Conservation (phyloP, 805 yeast genomes). For the Hanseniaspora mollemarum region DNA sequence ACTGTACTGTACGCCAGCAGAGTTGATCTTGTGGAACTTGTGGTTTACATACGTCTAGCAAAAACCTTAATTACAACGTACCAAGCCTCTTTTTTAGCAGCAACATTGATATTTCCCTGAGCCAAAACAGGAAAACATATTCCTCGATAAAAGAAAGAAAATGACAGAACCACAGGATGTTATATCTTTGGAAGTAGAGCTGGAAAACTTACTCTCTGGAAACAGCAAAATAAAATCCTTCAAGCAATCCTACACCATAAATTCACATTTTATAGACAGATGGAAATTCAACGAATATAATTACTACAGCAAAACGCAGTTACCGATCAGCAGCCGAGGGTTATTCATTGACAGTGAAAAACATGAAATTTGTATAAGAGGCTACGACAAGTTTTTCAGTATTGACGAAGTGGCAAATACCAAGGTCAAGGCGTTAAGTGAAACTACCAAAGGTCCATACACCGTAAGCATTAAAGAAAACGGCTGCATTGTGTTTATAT, state of each 20-base stretch:
- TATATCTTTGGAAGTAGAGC: background rate
- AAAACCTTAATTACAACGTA: too few relatives aligned
- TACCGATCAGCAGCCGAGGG: constrained; percentile 78
- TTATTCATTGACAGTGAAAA: constrained; percentile 45
- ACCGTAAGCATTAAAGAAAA: constrained; percentile 75
- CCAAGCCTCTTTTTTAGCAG: too few relatives aligned
- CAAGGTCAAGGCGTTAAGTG: constrained; percentile 36
- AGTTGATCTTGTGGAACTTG: too few relatives aligned
- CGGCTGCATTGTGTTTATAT: constrained; percentile 79
- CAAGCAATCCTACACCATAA: constrained; percentile 21
- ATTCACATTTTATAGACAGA: constrained; percentile 23
- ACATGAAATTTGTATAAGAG: constrained; percentile 55
- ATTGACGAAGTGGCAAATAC: constrained; percentile 52
- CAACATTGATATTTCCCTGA: too few relatives aligned
- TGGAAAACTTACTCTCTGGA: background rate
- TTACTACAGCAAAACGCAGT: constrained; percentile 44
- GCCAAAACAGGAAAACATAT: too few relatives aligned
- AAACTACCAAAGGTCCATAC: constrained; percentile 61
- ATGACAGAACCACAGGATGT: background rate
- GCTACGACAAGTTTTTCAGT: constrained; percentile 91
- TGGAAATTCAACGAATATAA: constrained; percentile 95
- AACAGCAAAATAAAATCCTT: constrained; percentile 18
- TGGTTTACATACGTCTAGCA: too few relatives aligned
- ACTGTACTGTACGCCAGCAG: too few relatives aligned
- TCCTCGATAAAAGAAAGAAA: background rate